Percentiles rank a stretch among this genome's conserved stretches.
phyloP scores from a whole-genome alignment of 371 early-diverging fungal genomes.

The Mortierella sp. region DNA sequence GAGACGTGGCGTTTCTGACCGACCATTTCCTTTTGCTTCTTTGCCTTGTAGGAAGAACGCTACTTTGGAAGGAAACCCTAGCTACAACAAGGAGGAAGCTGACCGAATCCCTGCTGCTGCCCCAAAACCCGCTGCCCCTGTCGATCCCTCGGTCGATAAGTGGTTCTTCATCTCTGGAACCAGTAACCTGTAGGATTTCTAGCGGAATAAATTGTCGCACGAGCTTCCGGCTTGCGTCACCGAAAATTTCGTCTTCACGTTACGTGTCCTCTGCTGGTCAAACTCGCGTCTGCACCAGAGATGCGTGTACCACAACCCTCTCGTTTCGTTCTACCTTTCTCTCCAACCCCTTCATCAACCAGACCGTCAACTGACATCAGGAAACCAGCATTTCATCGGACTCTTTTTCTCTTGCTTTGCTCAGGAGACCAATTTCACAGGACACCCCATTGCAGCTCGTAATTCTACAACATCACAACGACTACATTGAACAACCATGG shows the following conservation, averaged over 20 bases:
- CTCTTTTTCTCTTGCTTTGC: neutral
- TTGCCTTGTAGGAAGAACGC: constrained; percentile 67
- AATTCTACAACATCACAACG: constrained; percentile 5
- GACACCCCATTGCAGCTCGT: neutral
- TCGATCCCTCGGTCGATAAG: constrained; percentile 90
- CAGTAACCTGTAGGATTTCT: constrained; percentile 79
- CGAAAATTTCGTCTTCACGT: constrained; percentile 24
- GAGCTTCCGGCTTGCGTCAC: too few species aligned
- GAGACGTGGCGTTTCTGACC: too few species aligned
- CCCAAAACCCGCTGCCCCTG: constrained; percentile 63
- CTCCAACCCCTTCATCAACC: neutral
- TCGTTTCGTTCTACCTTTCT: constrained; percentile 4
- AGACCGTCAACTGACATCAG: too few species aligned
- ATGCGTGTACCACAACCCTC: neutral
- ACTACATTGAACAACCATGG: constrained; percentile 69
- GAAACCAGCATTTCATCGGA: neutral
- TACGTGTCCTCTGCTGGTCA: constrained; percentile 19
- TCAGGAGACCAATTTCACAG: neutral
- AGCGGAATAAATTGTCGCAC: too few species aligned
- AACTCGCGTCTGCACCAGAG: constrained; percentile 5
- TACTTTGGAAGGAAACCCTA: constrained; percentile 77
- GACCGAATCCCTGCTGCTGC: constrained; percentile 80
- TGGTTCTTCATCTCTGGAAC: constrained; percentile 95
- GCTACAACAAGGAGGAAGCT: too few species aligned
- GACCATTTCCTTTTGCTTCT: constrained; percentile 11